Conservation (phyloP, 371 early-diverging fungal species). For the Mucor plumbeus region DNA sequence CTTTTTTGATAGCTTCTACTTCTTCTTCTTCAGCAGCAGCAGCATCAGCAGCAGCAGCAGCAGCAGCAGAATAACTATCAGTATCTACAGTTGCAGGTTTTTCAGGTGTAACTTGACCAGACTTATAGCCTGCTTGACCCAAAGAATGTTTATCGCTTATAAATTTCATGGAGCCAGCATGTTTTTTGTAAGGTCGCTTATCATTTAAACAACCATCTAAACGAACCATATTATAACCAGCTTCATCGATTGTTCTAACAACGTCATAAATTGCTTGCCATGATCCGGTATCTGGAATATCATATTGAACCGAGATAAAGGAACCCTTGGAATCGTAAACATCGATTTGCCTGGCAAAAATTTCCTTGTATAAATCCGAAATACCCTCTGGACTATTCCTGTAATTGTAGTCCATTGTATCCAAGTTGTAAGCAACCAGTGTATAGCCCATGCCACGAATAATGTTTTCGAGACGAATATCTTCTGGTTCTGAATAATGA, state of each 20-base stretch:
- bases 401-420: constrained; percentile 57
- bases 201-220: constrained; percentile 62
- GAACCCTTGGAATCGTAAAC: constrained; percentile 61
- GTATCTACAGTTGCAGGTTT: constrained; percentile 31
- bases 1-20: constrained; percentile 15
- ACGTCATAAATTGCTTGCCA: constrained; percentile 53
- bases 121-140: constrained; percentile 53
- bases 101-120: constrained; percentile 45
- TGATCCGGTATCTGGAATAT: constrained; percentile 61
- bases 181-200: constrained; percentile 56
- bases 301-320: constrained; percentile 59
- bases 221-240: constrained; percentile 62
- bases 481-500: constrained; percentile 57
- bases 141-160: constrained; percentile 55
- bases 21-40: constrained; percentile 12
- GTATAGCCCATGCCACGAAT: constrained; percentile 54
- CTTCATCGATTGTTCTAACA: constrained; percentile 48
- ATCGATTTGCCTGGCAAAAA: constrained; percentile 55
- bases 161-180: constrained; percentile 34
- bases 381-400: constrained; percentile 45
- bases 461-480: constrained; percentile 46
- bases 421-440: constrained; percentile 56
- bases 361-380: constrained; percentile 45
- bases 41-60: neutral
- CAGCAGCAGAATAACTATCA: neutral